Conservation (phyloP, 2,329 filamentous ascomycete genomes). For the Hypoxylon sp. region DNA sequence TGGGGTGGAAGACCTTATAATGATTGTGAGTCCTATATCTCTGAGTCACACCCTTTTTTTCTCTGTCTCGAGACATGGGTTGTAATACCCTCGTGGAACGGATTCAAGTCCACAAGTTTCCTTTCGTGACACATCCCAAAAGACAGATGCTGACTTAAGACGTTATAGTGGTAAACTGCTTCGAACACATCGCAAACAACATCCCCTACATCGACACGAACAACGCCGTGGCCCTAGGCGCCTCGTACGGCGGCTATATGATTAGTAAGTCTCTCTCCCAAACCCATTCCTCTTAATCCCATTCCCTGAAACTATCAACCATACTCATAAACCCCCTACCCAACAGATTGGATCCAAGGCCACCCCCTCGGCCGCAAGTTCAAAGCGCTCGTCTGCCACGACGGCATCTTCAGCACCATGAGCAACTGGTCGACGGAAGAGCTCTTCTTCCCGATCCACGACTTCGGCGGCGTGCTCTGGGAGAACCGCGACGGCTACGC, state of each 20-base stretch:
- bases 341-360: constrained; percentile 87
- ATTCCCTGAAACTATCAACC: too few relatives aligned
- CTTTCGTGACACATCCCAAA: neutral
- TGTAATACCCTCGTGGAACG: neutral
- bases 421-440: constrained; percentile 76
- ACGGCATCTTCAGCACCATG: constrained; percentile 83
- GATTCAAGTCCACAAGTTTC: neutral
- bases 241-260: constrained; percentile 83
- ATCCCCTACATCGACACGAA: constrained; percentile 77
- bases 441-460: constrained; percentile 78
- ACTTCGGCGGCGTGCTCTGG: constrained; percentile 74
- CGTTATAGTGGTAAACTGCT: constrained; percentile 74
- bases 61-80: neutral
- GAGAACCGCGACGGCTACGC: constrained; percentile 75
- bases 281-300: constrained; percentile 33
- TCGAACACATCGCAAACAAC: constrained; percentile 78
- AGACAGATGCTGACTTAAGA: constrained; percentile 7
- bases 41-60: neutral
- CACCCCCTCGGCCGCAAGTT: constrained; percentile 86
- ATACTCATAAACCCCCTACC: constrained; percentile 29
- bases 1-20: constrained; percentile 91
- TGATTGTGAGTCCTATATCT: constrained; percentile 63
- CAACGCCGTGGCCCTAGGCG: constrained; percentile 80
- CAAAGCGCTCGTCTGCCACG: constrained; percentile 89
- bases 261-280: constrained; percentile 67